Evolutionary conservation across 331 rosid species (phyloP).

Genomic region (Malus hybrid): DNA sequence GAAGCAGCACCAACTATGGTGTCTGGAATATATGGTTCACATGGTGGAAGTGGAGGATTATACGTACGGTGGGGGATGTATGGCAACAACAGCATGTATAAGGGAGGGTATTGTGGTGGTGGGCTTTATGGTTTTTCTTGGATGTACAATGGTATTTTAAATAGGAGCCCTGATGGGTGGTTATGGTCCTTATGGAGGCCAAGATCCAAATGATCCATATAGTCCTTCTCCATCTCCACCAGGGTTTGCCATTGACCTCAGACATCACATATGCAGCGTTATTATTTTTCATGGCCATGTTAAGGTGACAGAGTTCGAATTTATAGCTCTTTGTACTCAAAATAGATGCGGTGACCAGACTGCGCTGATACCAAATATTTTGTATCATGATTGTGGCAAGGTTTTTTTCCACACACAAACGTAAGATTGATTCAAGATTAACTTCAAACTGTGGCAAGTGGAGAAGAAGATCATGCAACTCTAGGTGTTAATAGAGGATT

Average conservation of each 20-base stretch:
- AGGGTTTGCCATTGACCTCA: constrained; percentile 27
- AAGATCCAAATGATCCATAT: constrained; percentile 95
- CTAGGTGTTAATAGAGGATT: background rate
- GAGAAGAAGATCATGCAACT: background rate
- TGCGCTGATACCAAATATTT: background rate
- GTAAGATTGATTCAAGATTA: background rate
- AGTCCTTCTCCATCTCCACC: constrained; percentile 89
- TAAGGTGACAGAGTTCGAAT: too few species aligned
- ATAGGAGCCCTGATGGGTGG: constrained; percentile 76
- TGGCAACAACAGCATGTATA: constrained; percentile 70
- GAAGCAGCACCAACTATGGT: constrained; percentile 49
- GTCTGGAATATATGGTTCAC: constrained; percentile 52
- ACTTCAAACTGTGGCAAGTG: background rate
- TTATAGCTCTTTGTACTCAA: too few species aligned
- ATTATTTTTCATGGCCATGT: too few species aligned
- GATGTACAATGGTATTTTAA: constrained; percentile 61
- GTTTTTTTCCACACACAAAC: background rate
- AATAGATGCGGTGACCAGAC: too few species aligned
- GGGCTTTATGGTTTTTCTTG: constrained; percentile 69
- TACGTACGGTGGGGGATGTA: constrained; percentile 70
- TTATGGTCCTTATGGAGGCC: constrained; percentile 82
- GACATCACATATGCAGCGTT: too few species aligned
- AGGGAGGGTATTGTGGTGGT: constrained; percentile 64
- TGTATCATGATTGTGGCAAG: background rate
- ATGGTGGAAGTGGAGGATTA: constrained; percentile 64